Evolutionary conservation across 2,329 filamentous ascomycete genomes (phyloP).

Genomic region (Spiromastix sp.): DNA sequence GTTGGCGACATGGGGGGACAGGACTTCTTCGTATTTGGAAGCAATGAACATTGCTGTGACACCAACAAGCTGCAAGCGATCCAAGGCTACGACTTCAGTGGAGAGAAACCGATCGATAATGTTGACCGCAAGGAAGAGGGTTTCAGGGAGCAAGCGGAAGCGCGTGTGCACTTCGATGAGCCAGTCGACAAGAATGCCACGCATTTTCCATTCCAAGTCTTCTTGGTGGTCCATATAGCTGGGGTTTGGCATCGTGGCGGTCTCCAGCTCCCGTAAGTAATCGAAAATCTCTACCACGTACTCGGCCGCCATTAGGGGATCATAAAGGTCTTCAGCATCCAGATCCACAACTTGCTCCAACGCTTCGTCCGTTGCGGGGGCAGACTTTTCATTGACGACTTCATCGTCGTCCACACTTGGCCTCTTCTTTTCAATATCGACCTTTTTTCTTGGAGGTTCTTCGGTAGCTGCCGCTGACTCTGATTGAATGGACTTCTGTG

Average conservation of each 20-base stretch:
- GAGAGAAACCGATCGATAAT: constrained; percentile 96
- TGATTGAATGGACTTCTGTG: constrained; percentile 49
- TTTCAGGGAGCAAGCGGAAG: constrained; percentile 86
- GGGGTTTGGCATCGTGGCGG: constrained; percentile 62
- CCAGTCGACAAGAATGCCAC: constrained; percentile 95
- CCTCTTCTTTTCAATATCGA: constrained; percentile 46
- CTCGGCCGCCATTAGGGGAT: constrained; percentile 95
- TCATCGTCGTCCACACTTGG: constrained; percentile 4
- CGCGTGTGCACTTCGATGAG: constrained; percentile 89
- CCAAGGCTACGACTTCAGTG: constrained; percentile 88
- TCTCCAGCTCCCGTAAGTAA: constrained; percentile 84
- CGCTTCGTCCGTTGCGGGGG: constrained; percentile 29
- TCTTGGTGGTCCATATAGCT: constrained; percentile 95
- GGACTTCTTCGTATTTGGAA: constrained; percentile 94
- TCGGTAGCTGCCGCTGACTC: constrained; percentile 52
- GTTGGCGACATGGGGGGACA: constrained; percentile 93
- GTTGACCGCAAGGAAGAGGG: constrained; percentile 88
- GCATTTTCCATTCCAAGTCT: constrained; percentile 98
- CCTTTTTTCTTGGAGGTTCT: constrained; percentile 60
- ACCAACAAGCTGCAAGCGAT: constrained; percentile 93
- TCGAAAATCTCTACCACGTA: constrained; percentile 93
- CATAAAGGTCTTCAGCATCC: constrained; percentile 79
- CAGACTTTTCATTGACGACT: not conserved
- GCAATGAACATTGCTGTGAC: constrained; percentile 93
- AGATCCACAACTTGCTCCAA: constrained; percentile 44